Percentiles rank a stretch among this genome's conserved stretches.
Conservation (phyloP, 495 filamentous ascomycete species). For the Pyronema omphalodes region DNA sequence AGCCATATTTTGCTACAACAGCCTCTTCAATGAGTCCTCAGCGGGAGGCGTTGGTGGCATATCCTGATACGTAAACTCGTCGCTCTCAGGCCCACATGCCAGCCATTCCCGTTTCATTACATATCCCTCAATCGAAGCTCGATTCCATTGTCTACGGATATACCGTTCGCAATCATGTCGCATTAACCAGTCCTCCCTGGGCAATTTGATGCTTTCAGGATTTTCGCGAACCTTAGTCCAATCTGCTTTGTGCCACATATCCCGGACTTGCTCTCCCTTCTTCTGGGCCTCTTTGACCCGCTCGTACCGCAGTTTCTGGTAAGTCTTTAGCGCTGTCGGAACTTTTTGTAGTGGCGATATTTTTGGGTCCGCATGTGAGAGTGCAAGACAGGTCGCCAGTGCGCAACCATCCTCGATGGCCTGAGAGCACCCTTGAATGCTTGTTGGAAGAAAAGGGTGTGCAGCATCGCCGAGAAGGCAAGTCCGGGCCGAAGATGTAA, state of each 20-base stretch:
- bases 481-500: conserved; percentile 39
- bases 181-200: conserved; percentile 41
- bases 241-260: conserved; percentile 44
- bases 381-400: conserved; percentile 42
- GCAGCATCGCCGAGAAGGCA: conserved; percentile 50
- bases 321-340: conserved; percentile 29
- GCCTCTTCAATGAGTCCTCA: conserved; percentile 14
- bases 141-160: conserved; percentile 12
- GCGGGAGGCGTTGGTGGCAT: conserved; percentile 19
- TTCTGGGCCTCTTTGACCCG: conserved; percentile 39
- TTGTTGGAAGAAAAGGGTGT: conserved; percentile 56
- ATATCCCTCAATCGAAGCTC: conserved; percentile 12
- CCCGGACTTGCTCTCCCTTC: conserved; percentile 38
- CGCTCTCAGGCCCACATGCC: conserved; percentile 20
- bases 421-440: conserved; percentile 52
- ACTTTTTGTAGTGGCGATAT: conserved; percentile 24
- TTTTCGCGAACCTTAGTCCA: conserved; percentile 39
- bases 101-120: conserved; percentile 13
- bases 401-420: conserved; percentile 56
- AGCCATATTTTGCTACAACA: conserved; percentile 9
- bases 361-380: conserved; percentile 15
- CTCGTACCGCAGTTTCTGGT: conserved; percentile 35
- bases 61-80: conserved; percentile 13
- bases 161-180: conserved; percentile 42
- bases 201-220: conserved; percentile 37